A percentile compares a stretch with the other conserved stretches of the same genome.
phyloP scores from a whole-genome alignment of 2,329 filamentous ascomycete genomes.

The Metarhizium album region DNA sequence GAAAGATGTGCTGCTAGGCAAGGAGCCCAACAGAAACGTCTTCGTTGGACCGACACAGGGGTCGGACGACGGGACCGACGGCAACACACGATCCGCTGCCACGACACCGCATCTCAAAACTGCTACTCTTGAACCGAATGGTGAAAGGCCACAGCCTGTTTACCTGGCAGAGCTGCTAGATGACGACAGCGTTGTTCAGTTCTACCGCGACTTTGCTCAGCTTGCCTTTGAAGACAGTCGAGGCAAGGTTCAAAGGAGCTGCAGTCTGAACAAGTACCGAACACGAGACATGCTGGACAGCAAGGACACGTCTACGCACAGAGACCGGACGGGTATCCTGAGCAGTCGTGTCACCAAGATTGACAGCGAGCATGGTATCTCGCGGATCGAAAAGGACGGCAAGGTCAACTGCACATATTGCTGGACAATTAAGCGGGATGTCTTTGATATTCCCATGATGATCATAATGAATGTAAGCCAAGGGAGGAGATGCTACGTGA shows the following conservation, averaged over 20 bases:
- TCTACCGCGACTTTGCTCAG: conserved; percentile 91
- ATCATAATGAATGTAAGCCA: conserved; percentile 92
- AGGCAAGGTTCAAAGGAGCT: conserved; percentile 72
- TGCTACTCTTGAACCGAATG: conserved; percentile 30
- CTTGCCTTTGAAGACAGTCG: conserved; percentile 86
- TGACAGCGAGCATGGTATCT: conserved; percentile 68
- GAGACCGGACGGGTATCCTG: conserved; percentile 36
- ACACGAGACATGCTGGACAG: conserved; percentile 50
- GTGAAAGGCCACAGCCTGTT: conserved; percentile 59
- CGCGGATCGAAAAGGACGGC: conserved; percentile 72
- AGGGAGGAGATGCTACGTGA: neutral
- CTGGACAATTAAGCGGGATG: conserved; percentile 93
- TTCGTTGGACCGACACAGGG: conserved; percentile 47
- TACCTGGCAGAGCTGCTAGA: conserved; percentile 90
- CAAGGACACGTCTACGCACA: conserved; percentile 32
- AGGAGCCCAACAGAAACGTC: conserved; percentile 77
- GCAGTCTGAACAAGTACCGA: conserved; percentile 83
- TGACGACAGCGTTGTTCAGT: conserved; percentile 84
- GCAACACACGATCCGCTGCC: conserved; percentile 25
- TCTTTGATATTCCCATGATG: conserved; percentile 97
- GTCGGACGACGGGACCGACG: conserved; percentile 23
- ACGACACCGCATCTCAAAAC: conserved; percentile 41
- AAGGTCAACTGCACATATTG: conserved; percentile 93
- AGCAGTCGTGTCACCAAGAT: conserved; percentile 52
- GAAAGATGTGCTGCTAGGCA: conserved; percentile 77